Conservation (phyloP, 371 early-diverging fungal genomes). For the Blakeslea trispora region DNA sequence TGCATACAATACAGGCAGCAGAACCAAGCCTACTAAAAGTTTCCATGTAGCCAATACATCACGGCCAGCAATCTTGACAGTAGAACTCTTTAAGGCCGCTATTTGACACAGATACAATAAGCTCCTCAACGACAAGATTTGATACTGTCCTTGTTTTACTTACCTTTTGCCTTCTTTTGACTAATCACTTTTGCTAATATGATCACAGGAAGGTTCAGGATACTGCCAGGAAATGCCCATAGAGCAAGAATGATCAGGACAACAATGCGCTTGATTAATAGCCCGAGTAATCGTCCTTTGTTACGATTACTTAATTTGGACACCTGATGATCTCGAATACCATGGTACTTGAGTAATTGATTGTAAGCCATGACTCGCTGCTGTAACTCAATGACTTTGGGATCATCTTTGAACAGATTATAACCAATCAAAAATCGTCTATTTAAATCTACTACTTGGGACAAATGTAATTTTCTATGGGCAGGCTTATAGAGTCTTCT, state of each 20-base stretch:
- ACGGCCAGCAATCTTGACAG: constrained; percentile 89
- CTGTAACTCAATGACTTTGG: constrained; percentile 69
- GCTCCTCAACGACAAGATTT: too few relatives aligned
- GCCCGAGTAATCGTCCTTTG: constrained; percentile 53
- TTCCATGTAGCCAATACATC: constrained; percentile 97
- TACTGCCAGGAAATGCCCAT: constrained; percentile 75
- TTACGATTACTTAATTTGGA: constrained; percentile 68
- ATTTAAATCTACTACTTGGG: constrained; percentile 81
- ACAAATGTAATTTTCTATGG: constrained; percentile 74
- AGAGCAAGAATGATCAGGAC: constrained; percentile 66
- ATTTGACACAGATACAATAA: too few relatives aligned
- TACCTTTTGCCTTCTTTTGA: constrained; percentile 73
- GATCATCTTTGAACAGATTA: constrained; percentile 71
- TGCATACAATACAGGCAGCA: constrained; percentile 74
- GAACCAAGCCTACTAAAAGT: constrained; percentile 72
- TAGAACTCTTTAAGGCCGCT: constrained; percentile 83
- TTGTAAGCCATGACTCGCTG: constrained; percentile 82
- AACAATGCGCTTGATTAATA: constrained; percentile 57
- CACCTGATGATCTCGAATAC: constrained; percentile 94
- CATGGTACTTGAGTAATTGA: constrained; percentile 78
- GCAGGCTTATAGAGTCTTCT: constrained; percentile 87
- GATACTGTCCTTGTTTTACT: constrained; percentile 26
- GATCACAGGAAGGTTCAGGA: constrained; percentile 79
- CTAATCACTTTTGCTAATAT: constrained; percentile 69
- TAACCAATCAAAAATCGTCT: constrained; percentile 87